Evolutionary conservation across 2,329 filamentous ascomycete genomes (phyloP), one percentile per base, ranked within the genome.

Genomic region (Pseudogymnoascus sp.): DNA sequence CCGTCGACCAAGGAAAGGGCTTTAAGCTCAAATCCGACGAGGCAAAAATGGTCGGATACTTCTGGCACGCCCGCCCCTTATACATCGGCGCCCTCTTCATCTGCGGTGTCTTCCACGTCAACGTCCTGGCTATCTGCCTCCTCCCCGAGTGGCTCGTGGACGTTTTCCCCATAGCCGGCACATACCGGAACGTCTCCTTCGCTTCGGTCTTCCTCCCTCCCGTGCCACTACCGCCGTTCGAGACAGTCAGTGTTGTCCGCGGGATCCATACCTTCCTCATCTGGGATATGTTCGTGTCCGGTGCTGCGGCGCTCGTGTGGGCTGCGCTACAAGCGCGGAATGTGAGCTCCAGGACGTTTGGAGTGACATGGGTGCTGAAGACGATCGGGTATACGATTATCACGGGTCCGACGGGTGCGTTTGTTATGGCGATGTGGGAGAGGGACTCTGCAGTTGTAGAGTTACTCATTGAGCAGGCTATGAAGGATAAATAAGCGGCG

Each of bases 391-490:
- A 15, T 21, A 59, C 58, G 17, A 39, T 41, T 27, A 15, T 38
- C 2, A 39, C 33, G 12, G 58, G 58, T 5, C 58, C 58, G n/a
- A 13, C 38, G 21, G 58, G 35, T 5, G 58, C 58, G 25, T 38
- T 59, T 13, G 58, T 59, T 21, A 39, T 59, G 58, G 58, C 58
- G 3, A 39, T 59, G 58, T 59, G 58, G 58, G 58, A 59, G 58
- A 59, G 58, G 6, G 58, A 59, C 25, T 41, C 33, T 5, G 33
- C 58, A 12, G 17, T 59, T 39, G 33, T 15, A 17, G 58, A 59
- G 7, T 8, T 38, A 3, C 38, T 59, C 27, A 59, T 59, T 59
- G 58, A 39, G 35, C 35, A 59, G 35, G 58, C 58, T 21, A 59
- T 38, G 58, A 59, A 41, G 58, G 48, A 55, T 21, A 55, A 55